phyloP scores from a whole-genome alignment of 2,329 filamentous ascomycete genomes.

The Nemania serpens region DNA sequence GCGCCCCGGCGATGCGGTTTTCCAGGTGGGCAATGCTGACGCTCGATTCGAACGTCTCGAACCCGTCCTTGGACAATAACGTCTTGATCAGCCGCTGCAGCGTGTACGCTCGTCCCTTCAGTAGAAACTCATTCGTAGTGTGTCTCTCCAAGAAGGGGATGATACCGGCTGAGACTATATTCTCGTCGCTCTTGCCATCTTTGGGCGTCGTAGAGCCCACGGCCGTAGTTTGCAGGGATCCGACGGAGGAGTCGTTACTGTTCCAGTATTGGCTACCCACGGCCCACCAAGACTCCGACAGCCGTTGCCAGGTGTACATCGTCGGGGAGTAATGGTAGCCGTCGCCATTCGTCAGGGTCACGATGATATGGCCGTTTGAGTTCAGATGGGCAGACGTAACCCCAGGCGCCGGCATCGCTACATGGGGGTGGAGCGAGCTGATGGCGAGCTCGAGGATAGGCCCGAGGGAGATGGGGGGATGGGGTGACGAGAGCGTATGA shows the following conservation, averaged over 20 bases:
- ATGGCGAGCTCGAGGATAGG: conserved; percentile 87
- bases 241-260: conserved; percentile 87
- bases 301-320: conserved; percentile 90
- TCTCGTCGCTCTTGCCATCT: conserved; percentile 52
- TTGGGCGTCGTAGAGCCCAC: conserved; percentile 60
- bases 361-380: conserved; percentile 79
- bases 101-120: conserved; percentile 90
- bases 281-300: conserved; percentile 98
- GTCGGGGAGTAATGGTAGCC: conserved; percentile 86
- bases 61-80: conserved; percentile 85
- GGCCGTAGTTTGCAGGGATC: conserved; percentile 75
- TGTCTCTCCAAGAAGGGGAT: conserved; percentile 92
- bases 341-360: conserved; percentile 94
- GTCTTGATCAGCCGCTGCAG: conserved; percentile 90
- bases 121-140: conserved; percentile 88
- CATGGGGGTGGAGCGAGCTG: conserved; percentile 76
- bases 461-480: conserved; percentile 86
- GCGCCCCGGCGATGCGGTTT: conserved; percentile 87
- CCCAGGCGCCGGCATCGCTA: conserved; percentile 75
- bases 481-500: conserved; percentile 78
- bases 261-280: conserved; percentile 99
- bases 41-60: conserved; percentile 86
- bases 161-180: conserved; percentile 82
- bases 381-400: conserved; percentile 92
- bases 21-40: conserved; percentile 95